Evolutionary conservation across 2,329 filamentous ascomycete genomes (phyloP), one percentile per base, ranked within the genome.

Genomic region (Talaromyces sp.): DNA sequence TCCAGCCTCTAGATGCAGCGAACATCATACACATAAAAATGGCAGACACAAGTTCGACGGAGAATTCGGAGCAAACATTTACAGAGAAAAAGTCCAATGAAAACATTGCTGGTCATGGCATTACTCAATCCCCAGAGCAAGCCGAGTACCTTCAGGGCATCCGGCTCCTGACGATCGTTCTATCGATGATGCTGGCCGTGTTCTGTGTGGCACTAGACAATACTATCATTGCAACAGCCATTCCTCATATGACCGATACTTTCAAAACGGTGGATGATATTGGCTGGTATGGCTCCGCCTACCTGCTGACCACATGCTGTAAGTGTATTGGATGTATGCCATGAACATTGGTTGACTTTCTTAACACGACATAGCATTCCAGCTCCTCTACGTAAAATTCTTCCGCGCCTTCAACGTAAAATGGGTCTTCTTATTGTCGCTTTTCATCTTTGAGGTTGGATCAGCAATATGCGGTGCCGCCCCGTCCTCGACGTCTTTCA

Each of bases 391-490:
- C 5, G 39, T 40, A 5, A 40, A 40, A 8, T 40, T 40, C 16
- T 40, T 40, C 12, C 39, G 39, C 16, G 39, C 39, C 16, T 40
- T 40, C 39, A 40, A 40, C 16, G 39, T 40, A 3, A 40, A 40
- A 40, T 40, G 39, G 39, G 39, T 40, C 6, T 40, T 40, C 16
- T 16, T 40, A 6, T n/a, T 40, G 2, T 14, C 39, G 6, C 39
- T 40, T 4, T 18, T 40, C 16, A 40, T 40, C 39, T 81, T 81
- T 57, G 79, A 81, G 60, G 65, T 79, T 35, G 79, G 79, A 16
- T 79, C 77, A 50, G 69, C 77, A 25, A 68, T 81, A 18, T 81
- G 79, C 65, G 72, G 71, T 58, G 69, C 66, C 16, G 71, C 72
- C 1, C 72, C 71, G 18, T 69, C 62, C 11, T 72, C 69, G 1